Evolutionary conservation across 305 asterid species (phyloP).

Genomic region (Coffea humblotiana): DNA sequence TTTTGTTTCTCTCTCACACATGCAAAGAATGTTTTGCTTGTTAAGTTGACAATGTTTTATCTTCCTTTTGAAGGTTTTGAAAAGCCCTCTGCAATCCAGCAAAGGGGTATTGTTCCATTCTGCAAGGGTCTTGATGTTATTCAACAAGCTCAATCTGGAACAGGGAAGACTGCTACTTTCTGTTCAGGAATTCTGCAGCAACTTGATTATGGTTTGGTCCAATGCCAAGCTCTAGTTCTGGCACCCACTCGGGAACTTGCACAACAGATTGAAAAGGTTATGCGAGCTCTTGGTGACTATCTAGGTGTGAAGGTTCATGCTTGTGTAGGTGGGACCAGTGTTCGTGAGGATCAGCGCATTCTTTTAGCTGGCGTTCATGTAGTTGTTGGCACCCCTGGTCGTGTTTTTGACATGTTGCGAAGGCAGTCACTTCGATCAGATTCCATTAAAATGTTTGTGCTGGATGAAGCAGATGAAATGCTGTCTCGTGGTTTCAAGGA

Average conservation of each 20-base stretch:
- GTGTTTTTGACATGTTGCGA: conserved; percentile 69
- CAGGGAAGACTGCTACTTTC: conserved; percentile 73
- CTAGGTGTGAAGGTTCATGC: conserved; percentile 80
- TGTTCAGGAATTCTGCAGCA: conserved; percentile 74
- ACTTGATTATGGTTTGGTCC: conserved; percentile 59
- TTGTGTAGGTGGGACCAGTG: conserved; percentile 77
- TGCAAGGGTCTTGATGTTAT: conserved; percentile 69
- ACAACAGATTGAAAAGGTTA: conserved; percentile 68
- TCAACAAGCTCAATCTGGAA: conserved; percentile 80
- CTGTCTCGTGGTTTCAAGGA: conserved; percentile 75
- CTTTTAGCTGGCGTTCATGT: conserved; percentile 74
- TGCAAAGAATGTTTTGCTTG: neutral
- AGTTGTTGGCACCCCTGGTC: conserved; percentile 81
- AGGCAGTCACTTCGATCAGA: conserved; percentile 68
- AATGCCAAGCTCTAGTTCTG: conserved; percentile 73
- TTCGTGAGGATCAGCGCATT: conserved; percentile 74
- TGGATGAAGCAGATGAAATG: conserved; percentile 86
- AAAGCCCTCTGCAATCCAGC: conserved; percentile 82
- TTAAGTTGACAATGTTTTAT: neutral
- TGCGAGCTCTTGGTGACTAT: conserved; percentile 78
- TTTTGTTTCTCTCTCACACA: neutral
- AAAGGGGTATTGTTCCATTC: conserved; percentile 75
- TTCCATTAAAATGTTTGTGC: conserved; percentile 58
- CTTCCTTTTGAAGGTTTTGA: conserved; percentile 46
- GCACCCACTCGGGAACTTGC: conserved; percentile 75